Conservation (phyloP, 148 eudicot genomes). For the Beta vulgaris region DNA sequence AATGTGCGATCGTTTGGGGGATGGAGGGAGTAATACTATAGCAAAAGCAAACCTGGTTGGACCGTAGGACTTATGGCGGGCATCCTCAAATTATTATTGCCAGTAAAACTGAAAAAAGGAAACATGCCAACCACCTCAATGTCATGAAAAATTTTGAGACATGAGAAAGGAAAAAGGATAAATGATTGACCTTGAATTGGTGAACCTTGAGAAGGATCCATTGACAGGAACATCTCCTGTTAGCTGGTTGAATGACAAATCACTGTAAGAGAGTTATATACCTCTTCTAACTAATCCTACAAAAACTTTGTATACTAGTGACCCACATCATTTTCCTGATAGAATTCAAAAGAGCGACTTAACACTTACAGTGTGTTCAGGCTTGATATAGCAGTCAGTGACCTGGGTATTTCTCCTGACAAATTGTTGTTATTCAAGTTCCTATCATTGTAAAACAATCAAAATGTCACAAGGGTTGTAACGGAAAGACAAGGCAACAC, state of each 20-base stretch:
- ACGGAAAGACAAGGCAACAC: background rate
- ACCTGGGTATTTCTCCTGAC: slow-evolving; percentile 26
- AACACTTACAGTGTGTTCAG: slow-evolving; percentile 37
- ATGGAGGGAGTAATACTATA: background rate
- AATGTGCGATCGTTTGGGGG: too few relatives aligned
- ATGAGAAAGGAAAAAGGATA: background rate
- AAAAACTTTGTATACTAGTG: background rate
- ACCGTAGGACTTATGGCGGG: slow-evolving; percentile 34
- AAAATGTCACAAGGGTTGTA: background rate
- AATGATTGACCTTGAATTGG: slow-evolving; percentile 47
- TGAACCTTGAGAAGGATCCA: slow-evolving; percentile 54
- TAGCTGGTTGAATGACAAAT: slow-evolving; percentile 45
- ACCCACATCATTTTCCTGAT: background rate
- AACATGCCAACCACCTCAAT: slow-evolving; percentile 4
- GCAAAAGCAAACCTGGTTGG: slow-evolving; percentile 18
- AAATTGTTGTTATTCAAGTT: slow-evolving; percentile 40
- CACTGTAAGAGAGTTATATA: slow-evolving; percentile 27
- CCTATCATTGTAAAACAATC: slow-evolving; percentile 26
- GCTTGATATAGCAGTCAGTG: slow-evolving; percentile 27
- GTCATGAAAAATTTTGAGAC: background rate
- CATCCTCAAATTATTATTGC: slow-evolving; percentile 28
- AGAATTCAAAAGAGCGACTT: background rate
- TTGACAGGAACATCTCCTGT: slow-evolving; percentile 51
- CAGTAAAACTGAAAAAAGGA: slow-evolving; percentile 36
- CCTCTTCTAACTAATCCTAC: background rate